These are phyloP conservation scores for Aureobasidium sp. DNA, from an alignment of 2,329 filamentous ascomycete genomes.

Conservation along the genomic window DNA sequence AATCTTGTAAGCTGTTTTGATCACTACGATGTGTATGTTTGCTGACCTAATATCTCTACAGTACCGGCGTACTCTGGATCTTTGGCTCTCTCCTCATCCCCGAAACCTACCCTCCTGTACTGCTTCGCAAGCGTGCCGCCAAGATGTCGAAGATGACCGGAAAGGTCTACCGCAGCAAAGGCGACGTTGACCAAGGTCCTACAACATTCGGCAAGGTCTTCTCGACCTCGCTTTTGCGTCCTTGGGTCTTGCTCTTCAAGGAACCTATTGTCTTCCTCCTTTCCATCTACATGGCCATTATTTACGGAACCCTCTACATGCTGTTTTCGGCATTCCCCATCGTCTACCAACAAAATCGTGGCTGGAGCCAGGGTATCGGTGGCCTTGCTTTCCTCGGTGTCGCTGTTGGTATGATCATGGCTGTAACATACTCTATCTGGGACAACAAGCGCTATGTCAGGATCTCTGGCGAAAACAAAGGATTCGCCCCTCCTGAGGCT, in stretches of 20 bases:
- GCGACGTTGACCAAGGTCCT: slow-evolving; percentile 34
- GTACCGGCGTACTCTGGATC: slow-evolving; percentile 54
- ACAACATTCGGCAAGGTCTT: slow-evolving; percentile 38
- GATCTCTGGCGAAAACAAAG: slow-evolving; percentile 41
- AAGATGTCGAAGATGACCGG: slow-evolving; percentile 48
- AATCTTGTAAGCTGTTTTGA: slow-evolving; percentile 42
- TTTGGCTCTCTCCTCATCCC: slow-evolving; percentile 46
- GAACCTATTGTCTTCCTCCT: slow-evolving; percentile 63
- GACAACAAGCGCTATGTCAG: slow-evolving; percentile 48
- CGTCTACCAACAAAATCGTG: slow-evolving; percentile 55
- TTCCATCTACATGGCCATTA: slow-evolving; percentile 59
- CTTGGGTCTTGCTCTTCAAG: slow-evolving; percentile 61
- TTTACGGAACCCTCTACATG: slow-evolving; percentile 46
- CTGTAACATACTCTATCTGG: slow-evolving; percentile 49
- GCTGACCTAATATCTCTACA: not conserved
- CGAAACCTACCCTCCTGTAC: slow-evolving; percentile 54
- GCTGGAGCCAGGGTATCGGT: slow-evolving; percentile 53
- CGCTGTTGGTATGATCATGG: slow-evolving; percentile 57
- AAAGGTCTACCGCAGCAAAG: slow-evolving; percentile 49
- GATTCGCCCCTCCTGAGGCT: slow-evolving; percentile 59
- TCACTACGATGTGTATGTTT: not conserved
- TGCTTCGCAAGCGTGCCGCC: slow-evolving; percentile 48
- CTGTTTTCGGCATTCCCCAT: slow-evolving; percentile 47
- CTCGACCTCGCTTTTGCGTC: slow-evolving; percentile 53
- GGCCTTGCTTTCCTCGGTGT: slow-evolving; percentile 64